Conservation (phyloP, 331 rosid species). For the Rosa hybrid region DNA sequence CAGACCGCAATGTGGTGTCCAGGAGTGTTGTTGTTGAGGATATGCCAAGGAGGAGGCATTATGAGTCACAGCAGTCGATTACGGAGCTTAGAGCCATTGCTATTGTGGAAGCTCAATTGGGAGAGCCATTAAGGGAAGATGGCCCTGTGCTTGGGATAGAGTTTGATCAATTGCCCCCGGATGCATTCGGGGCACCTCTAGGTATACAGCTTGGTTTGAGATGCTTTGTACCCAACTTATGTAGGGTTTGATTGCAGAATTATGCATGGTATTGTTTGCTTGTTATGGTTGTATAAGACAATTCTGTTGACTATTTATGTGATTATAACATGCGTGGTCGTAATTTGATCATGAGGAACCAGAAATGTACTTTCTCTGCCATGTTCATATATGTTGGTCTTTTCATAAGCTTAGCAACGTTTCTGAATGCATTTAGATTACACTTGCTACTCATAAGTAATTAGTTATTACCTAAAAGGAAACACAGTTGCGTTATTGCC, state of each 20-base stretch:
- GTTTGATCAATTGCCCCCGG: constrained; percentile 94
- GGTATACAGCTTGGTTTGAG: constrained; percentile 41
- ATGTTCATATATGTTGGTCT: background rate
- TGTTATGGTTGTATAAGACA: background rate
- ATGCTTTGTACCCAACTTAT: background rate
- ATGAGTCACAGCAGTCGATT: constrained; percentile 67
- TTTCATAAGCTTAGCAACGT: constrained; percentile 3
- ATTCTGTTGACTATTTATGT: background rate
- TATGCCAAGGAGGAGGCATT: constrained; percentile 52
- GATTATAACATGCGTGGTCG: background rate
- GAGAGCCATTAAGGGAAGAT: constrained; percentile 89
- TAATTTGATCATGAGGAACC: background rate
- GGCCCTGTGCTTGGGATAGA: constrained; percentile 91
- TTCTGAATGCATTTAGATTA: constrained; percentile 6
- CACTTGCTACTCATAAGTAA: background rate
- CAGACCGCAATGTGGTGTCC: constrained; percentile 58
- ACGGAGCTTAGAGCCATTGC: constrained; percentile 89
- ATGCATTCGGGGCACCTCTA: constrained; percentile 94
- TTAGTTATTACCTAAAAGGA: background rate
- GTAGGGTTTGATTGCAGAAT: constrained; percentile 7
- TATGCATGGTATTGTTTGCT: background rate
- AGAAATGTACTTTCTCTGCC: background rate
- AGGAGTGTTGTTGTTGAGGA: constrained; percentile 42
- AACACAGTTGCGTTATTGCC: background rate
- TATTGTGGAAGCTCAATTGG: constrained; percentile 91